Conservation (phyloP, 306 rosid species). For the Sicyos baderoa region DNA sequence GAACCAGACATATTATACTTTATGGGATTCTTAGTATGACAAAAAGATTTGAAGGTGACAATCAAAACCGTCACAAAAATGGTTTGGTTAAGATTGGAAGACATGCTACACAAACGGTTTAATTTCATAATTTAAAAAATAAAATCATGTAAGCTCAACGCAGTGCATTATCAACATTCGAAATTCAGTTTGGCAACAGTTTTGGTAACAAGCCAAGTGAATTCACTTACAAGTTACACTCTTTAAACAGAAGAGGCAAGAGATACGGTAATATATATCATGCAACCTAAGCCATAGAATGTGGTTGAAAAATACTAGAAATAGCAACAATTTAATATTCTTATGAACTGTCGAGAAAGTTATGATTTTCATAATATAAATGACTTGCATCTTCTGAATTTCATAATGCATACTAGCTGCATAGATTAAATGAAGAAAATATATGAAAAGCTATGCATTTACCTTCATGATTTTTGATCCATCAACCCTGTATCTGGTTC, state of each 20-base stretch:
- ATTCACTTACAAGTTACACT: not conserved
- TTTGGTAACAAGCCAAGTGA: not conserved
- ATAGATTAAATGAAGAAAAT: not conserved
- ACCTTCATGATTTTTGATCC: conserved; percentile 70
- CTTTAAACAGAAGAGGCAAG: not conserved
- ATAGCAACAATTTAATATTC: not conserved
- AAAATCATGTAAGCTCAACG: too few relatives aligned
- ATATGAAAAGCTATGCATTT: not conserved
- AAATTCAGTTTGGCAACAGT: not conserved
- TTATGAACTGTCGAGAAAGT: not conserved
- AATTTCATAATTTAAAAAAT: too few relatives aligned
- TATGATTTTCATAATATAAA: not conserved
- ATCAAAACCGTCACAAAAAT: not conserved
- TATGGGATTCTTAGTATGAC: too few relatives aligned
- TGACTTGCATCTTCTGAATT: not conserved
- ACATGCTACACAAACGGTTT: not conserved
- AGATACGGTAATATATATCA: too few relatives aligned
- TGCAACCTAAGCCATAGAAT: not conserved
- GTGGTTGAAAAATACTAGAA: not conserved
- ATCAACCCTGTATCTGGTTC: conserved; percentile 49
- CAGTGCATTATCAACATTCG: not conserved
- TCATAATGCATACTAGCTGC: not conserved
- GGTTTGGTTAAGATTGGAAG: not conserved
- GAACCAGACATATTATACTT: not conserved
- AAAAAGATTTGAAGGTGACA: not conserved